Evolutionary conservation across 345 rosid species (phyloP).

Genomic region (Populus alba): DNA sequence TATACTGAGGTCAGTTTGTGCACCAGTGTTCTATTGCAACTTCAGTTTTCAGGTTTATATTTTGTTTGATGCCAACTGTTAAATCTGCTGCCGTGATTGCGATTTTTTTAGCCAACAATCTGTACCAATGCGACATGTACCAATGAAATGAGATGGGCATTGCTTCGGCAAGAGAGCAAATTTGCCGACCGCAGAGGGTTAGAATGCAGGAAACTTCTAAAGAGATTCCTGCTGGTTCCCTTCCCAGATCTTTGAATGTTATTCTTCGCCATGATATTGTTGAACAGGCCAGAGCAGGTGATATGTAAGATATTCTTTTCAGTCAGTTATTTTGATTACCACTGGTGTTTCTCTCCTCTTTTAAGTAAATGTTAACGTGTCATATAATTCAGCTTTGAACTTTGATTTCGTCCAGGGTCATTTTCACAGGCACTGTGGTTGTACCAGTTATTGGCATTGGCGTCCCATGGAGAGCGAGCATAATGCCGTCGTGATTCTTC

Average conservation of each 20-base stretch:
- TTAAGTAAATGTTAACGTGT: not conserved
- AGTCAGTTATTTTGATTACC: not conserved
- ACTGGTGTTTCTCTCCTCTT: not conserved
- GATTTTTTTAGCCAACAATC: slow-evolving; percentile 65
- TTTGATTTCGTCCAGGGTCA: slow-evolving; percentile 53
- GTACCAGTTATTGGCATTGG: slow-evolving; percentile 90
- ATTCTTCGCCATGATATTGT: slow-evolving; percentile 95
- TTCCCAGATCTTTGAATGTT: slow-evolving; percentile 90
- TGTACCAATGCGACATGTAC: slow-evolving; percentile 66
- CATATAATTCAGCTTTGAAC: not conserved
- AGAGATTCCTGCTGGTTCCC: slow-evolving; percentile 97
- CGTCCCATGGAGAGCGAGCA: slow-evolving; percentile 94
- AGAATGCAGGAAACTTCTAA: slow-evolving; percentile 97
- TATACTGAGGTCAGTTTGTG: slow-evolving; percentile 69
- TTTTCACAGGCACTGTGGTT: slow-evolving; percentile 86
- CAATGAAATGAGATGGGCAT: slow-evolving; percentile 70
- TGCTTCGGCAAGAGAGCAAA: slow-evolving; percentile 93
- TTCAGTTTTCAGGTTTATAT: not conserved
- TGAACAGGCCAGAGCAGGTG: slow-evolving; percentile 97
- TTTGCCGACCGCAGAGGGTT: slow-evolving; percentile 97
- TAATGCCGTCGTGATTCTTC: slow-evolving; percentile 76
- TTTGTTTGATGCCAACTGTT: not conserved
- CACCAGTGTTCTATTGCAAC: not conserved
- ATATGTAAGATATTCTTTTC: slow-evolving; percentile 55
- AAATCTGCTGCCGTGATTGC: not conserved